Conservation (phyloP, 345 rosid species). For the Arabis hirsuta region DNA sequence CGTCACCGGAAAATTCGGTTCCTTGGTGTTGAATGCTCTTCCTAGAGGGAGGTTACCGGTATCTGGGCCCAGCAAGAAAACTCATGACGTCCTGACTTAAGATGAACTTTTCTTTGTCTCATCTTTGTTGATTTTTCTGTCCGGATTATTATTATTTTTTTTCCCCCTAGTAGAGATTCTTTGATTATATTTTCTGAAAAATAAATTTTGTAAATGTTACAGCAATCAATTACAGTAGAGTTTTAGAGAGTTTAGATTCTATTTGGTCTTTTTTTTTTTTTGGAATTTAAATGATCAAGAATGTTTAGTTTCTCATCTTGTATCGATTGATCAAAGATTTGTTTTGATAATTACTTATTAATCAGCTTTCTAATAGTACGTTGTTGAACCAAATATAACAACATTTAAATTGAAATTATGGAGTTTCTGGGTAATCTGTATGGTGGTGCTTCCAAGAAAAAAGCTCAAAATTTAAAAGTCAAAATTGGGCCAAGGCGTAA, state of each 20-base stretch:
- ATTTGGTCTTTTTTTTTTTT: not conserved
- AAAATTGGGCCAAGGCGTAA: not conserved
- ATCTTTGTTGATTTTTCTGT: conserved; percentile 16
- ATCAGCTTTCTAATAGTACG: not conserved
- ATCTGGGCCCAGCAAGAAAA: conserved; percentile 67
- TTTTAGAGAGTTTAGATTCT: conserved; percentile 1
- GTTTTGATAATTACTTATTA: conserved; percentile 12
- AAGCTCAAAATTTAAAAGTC: not conserved
- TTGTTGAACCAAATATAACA: not conserved
- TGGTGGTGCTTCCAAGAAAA: conserved; percentile 27
- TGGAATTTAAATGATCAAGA: not conserved
- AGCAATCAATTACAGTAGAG: not conserved
- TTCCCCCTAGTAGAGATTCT: conserved; percentile 11
- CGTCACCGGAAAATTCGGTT: conserved; percentile 47
- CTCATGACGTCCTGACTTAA: conserved; percentile 52
- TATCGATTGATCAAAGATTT: not conserved
- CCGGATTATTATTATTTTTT: not conserved
- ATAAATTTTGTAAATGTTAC: conserved; percentile 14
- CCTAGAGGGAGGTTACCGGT: conserved; percentile 58
- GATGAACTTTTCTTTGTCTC: conserved; percentile 17
- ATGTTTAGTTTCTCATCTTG: not conserved
- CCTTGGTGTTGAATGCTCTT: conserved; percentile 59
- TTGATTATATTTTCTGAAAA: conserved; percentile 5
- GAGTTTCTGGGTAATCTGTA: not conserved
- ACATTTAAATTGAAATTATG: not conserved